Percentiles rank a stretch among this genome's conserved stretches.
Evolutionary conservation across 1,284 basidiomycete genomes (phyloP).

Genomic region (Tremellales sp.): DNA sequence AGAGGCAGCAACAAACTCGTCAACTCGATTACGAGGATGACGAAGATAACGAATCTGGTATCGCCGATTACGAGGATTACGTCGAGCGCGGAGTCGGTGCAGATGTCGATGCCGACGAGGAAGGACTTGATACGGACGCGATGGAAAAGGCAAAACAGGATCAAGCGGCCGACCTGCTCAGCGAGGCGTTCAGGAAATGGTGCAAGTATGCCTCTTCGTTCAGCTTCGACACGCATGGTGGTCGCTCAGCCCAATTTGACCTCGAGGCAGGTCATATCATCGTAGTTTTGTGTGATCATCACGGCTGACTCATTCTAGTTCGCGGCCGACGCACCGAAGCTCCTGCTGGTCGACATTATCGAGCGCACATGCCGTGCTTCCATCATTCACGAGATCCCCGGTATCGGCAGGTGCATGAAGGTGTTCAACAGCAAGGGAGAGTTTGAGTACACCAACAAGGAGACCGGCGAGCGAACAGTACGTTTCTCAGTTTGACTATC

Average conservation of each 20-base stretch:
- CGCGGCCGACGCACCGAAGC: slow-evolving; percentile 66
- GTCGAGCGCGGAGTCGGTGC: slow-evolving; percentile 60
- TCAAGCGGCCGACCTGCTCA: slow-evolving; percentile 45
- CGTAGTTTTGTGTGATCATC: slow-evolving; percentile 42
- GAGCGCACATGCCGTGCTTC: slow-evolving; percentile 78
- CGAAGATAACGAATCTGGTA: slow-evolving; percentile 55
- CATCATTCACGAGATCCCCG: slow-evolving; percentile 80
- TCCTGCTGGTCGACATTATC: slow-evolving; percentile 85
- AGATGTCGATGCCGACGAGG: slow-evolving; percentile 47
- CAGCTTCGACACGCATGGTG: slow-evolving; percentile 60
- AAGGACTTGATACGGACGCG: slow-evolving; percentile 47
- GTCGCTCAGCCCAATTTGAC: slow-evolving; percentile 68
- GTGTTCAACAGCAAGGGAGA: slow-evolving; percentile 49
- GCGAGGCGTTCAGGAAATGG: slow-evolving; percentile 52
- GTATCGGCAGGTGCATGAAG: slow-evolving; percentile 63
- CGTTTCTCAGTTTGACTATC: slow-evolving; percentile 8
- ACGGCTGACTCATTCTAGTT: slow-evolving; percentile 43
- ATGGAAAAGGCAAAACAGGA: slow-evolving; percentile 52
- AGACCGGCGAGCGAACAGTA: slow-evolving; percentile 18
- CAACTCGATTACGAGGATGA: slow-evolving; percentile 67
- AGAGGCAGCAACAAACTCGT: slow-evolving; percentile 59
- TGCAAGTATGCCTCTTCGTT: slow-evolving; percentile 60
- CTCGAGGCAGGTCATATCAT: slow-evolving; percentile 62
- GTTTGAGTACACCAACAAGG: slow-evolving; percentile 12
- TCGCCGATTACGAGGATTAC: slow-evolving; percentile 58